Evolutionary conservation across 495 filamentous ascomycete species (phyloP).

Genomic region (Stereocaulon alpinum): DNA sequence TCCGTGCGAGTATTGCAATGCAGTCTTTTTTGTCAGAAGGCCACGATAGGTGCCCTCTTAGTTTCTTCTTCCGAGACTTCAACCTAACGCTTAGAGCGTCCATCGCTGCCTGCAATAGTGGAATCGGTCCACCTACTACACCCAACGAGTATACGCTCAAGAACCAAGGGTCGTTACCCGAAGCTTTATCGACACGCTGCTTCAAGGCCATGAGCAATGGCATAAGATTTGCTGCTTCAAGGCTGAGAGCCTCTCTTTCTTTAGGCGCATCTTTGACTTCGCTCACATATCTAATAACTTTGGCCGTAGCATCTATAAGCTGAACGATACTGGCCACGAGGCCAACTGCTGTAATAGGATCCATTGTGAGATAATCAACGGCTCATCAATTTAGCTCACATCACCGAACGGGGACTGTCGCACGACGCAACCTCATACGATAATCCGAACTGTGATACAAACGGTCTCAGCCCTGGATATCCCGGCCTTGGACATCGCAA

Average conservation of each 20-base stretch:
- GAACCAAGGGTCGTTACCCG: constrained; percentile 18
- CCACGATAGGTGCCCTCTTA: constrained; percentile 20
- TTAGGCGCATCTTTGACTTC: constrained; percentile 26
- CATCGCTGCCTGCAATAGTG: constrained; percentile 22
- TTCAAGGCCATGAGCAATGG: constrained; percentile 24
- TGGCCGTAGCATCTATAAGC: constrained; percentile 22
- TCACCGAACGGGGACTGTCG: too few relatives aligned
- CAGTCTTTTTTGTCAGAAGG: constrained; percentile 26
- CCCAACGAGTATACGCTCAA: constrained; percentile 20
- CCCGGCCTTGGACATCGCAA: too few relatives aligned
- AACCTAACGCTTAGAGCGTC: constrained; percentile 21
- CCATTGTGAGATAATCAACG: not conserved
- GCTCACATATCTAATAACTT: constrained; percentile 24
- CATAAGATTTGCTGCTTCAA: constrained; percentile 21
- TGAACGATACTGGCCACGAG: constrained; percentile 24
- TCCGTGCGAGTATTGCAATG: constrained; percentile 18
- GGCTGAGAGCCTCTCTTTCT: constrained; percentile 20
- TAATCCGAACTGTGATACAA: too few relatives aligned
- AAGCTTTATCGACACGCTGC: constrained; percentile 16
- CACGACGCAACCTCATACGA: too few relatives aligned
- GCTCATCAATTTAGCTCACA: too few relatives aligned
- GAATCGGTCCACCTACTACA: constrained; percentile 21
- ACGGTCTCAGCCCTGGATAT: too few relatives aligned
- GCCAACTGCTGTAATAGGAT: constrained; percentile 7
- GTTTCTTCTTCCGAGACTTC: constrained; percentile 19